Evolutionary conservation across 1,139 yeast species (phyloP).

Genomic region (Suzukiozyma palmioleophila): DNA sequence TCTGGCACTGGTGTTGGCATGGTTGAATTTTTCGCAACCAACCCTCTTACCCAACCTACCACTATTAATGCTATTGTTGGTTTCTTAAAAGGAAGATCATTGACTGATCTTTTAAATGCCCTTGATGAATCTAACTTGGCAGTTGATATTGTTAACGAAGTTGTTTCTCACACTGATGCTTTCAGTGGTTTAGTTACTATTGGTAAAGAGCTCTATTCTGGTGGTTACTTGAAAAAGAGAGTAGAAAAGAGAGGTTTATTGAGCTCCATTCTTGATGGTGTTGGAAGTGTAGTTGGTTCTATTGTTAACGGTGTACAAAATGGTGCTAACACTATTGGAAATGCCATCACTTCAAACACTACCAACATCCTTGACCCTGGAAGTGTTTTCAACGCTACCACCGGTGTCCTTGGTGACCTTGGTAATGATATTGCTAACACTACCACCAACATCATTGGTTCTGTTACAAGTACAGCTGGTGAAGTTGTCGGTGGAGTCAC

Average conservation of each 20-base stretch:
- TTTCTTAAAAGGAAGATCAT: constrained; percentile 19
- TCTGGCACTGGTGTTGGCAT: constrained; percentile 23
- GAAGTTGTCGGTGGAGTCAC: constrained; percentile 6
- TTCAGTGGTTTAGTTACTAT: constrained; percentile 19
- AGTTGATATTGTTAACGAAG: constrained; percentile 22
- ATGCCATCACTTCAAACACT: constrained; percentile 6
- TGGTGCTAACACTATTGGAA: not conserved
- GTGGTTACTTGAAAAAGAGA: constrained; percentile 10
- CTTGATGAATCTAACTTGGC: constrained; percentile 25
- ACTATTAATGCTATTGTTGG: constrained; percentile 19
- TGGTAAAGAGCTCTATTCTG: constrained; percentile 13
- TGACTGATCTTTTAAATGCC: constrained; percentile 18
- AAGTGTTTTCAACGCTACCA: constrained; percentile 1
- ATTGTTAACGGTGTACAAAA: constrained; percentile 8
- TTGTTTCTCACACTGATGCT: constrained; percentile 18
- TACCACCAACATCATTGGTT: constrained; percentile 11
- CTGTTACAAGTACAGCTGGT: constrained; percentile 9
- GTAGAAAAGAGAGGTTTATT: constrained; percentile 8
- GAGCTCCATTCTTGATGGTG: constrained; percentile 3
- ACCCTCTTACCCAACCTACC: constrained; percentile 18
- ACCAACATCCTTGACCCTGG: constrained; percentile 12
- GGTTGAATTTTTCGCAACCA: constrained; percentile 19
- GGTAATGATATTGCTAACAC: constrained; percentile 8
- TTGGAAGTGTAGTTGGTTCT: constrained; percentile 7
- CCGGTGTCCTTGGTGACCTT: not conserved